Evolutionary conservation across 2,329 filamentous ascomycete species (phyloP), one percentile per base, ranked within the genome.

Genomic region (Trichoderma sp.): DNA sequence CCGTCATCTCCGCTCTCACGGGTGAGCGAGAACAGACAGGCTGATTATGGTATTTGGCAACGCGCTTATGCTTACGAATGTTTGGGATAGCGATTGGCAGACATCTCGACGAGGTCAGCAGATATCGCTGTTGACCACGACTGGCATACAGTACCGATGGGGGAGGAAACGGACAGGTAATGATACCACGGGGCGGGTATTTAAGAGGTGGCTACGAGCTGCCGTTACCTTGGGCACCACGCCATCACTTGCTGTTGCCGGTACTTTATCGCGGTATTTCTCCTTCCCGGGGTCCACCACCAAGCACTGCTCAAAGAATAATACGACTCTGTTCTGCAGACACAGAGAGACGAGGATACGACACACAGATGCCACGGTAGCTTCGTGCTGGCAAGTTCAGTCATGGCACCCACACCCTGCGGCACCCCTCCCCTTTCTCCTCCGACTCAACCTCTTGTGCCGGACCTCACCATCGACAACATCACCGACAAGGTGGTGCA

Each of bases 401-500:
- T n/a, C n/a, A 56, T 54, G 39, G 28, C 50, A 24, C 7, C 54
- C 61, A 41, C 52, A 45, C 12, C 51, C 26, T 19, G 14, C 52
- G 12, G n/a, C 52, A 28, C 62, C 39, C 44, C 59, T 17, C 45
- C 30, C 1, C 28, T 14, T 9, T 9, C 34, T 39, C 1, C 34
- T 39, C 34, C 34, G 12, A 39, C 34, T 14, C 34, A 39, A 39
- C 34, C 34, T 39, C 34, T 14, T 14, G 10, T 66, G 10, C 34
- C 51, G 51, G 85, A 91, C 74, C 80, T 91, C 21, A 91, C 87
- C 1, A 87, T 86, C 65, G 88, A 90, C 70, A 92, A 91, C 76
- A 92, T 92, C 73, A 92, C 90, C 50, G 83, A 88, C 48, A 91
- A 92, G 71, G 87, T 88, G 19, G 81, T 88, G 70, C 78, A 81